Base-by-base conservation (phyloP, 352 stramenopile species). In the Pythium dissimile region DNA sequence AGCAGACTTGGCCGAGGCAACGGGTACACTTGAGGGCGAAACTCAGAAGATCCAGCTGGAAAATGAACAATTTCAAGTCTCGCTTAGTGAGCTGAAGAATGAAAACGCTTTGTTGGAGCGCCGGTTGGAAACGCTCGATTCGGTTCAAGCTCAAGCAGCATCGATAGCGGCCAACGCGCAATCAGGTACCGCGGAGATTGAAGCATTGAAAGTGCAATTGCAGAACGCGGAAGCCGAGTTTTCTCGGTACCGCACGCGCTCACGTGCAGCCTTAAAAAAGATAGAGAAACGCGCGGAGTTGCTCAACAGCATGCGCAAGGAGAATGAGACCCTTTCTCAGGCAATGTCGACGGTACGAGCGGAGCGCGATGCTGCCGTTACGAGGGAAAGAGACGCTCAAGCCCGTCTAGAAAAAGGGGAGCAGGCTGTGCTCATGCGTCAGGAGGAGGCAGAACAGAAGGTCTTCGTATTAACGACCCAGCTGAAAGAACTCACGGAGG, bases 241-340 rank as follows among this genome's bases (percentile, higher is more conserved):
- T 48, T 80, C 89, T 50, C 62, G 70, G 39, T 94, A 94, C 35
- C 77, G 82, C 41, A 62, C 69, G 31, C 68, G 77, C 13, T 89
- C 80, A 9, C 81, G 88, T 42, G 72, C 84, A 1, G 84, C 84
- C 2, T 50, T 94, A 3, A 92, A 91, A 61, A 92, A 92, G 55
- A 72, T 91, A 32, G 84, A 94, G 58, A 91, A 88, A 52, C 75
- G 84, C 24, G 75, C 81, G 10, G 80, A 91, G 52, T 52, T 93
- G 16, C 66, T 93, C 26, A 93, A 93, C 43, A 71, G 72, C 12
- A 93, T 91, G 83, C 75, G 73, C 15, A 88, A 84, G 30, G 83
- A 89, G 48, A 91, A 89, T 20, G 79, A 88, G 26, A 39, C 34
- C 26, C 50, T 90, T 18, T 20, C 31, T 5, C 16, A 38, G 12